Evolutionary conservation across 805 yeast species (phyloP).

Genomic region (Komagataella kurtzmanii): DNA sequence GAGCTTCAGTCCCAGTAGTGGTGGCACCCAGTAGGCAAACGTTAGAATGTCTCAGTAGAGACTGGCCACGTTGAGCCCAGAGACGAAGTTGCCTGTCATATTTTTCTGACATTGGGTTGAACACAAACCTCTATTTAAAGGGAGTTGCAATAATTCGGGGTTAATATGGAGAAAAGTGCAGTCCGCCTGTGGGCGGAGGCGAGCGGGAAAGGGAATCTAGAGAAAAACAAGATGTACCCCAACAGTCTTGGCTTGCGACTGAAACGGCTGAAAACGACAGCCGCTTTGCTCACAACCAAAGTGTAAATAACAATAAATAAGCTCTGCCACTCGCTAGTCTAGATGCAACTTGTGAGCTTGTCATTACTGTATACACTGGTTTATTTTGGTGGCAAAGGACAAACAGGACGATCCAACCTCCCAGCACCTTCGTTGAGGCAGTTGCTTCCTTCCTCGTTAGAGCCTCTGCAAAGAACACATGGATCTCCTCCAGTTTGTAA

Average conservation of each 20-base stretch:
- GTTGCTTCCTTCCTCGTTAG: neutral
- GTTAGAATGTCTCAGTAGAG: constrained; percentile 36
- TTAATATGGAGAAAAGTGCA: too few relatives aligned
- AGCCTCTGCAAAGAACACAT: neutral
- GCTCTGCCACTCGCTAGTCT: too few relatives aligned
- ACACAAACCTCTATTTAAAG: neutral
- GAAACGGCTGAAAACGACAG: neutral
- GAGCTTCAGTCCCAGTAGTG: constrained; percentile 47
- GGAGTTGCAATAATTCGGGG: neutral
- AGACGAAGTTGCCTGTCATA: constrained; percentile 83
- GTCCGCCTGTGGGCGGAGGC: neutral
- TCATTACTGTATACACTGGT: too few relatives aligned
- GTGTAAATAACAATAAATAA: too few relatives aligned
- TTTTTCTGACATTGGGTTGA: constrained; percentile 15
- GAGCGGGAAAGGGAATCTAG: neutral
- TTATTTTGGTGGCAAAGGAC: too few relatives aligned
- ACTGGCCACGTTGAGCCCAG: constrained; percentile 78
- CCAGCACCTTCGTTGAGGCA: too few relatives aligned
- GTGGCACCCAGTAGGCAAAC: constrained; percentile 50
- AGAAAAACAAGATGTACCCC: too few relatives aligned
- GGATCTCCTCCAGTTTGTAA: neutral
- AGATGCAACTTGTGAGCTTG: too few relatives aligned
- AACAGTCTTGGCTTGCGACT: too few relatives aligned
- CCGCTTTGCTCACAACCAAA: neutral
- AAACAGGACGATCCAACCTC: too few relatives aligned